These are phyloP conservation scores for Tanacetum coccineum DNA, from an alignment of 129 eudicot species.

Conservation along the genomic window DNA sequence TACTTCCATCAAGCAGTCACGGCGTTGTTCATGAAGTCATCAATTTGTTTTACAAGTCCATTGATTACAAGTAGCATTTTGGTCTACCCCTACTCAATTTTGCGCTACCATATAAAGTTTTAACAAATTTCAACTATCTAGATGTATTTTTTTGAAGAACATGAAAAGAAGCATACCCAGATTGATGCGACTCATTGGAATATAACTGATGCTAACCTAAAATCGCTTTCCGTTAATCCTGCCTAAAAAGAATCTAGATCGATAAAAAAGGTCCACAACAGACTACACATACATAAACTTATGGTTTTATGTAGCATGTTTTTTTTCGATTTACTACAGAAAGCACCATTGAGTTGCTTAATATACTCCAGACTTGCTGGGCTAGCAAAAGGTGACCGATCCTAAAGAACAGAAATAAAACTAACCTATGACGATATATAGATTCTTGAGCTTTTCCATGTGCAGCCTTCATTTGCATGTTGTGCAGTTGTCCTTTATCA, in stretches of 20 bases:
- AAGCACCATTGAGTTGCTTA: neutral
- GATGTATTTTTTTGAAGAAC: neutral
- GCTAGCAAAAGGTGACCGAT: constrained; percentile 3
- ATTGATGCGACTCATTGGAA: neutral
- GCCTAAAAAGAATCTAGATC: constrained; percentile 4
- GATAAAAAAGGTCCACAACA: constrained; percentile 2
- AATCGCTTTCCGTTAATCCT: neutral
- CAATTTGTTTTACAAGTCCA: neutral
- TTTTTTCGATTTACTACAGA: neutral
- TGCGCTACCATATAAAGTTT: constrained; percentile 1
- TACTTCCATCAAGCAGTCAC: neutral
- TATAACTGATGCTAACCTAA: neutral
- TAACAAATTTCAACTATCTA: constrained; percentile 3
- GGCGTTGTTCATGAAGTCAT: neutral
- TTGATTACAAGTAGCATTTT: neutral
- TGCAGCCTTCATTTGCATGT: constrained; percentile 91
- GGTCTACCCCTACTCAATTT: neutral
- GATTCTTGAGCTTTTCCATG: constrained; percentile 92
- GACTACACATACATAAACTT: neutral
- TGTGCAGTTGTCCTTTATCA: constrained; percentile 83
- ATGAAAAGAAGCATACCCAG: neutral
- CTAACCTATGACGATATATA: constrained; percentile 80
- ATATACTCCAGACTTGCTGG: neutral
- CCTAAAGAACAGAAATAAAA: constrained; percentile 6
- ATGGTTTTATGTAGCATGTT: neutral